Evolutionary conservation across 169 alveolate genomes (phyloP), one percentile per base, ranked within the genome.

Genomic region (Eimeria maxima): DNA sequence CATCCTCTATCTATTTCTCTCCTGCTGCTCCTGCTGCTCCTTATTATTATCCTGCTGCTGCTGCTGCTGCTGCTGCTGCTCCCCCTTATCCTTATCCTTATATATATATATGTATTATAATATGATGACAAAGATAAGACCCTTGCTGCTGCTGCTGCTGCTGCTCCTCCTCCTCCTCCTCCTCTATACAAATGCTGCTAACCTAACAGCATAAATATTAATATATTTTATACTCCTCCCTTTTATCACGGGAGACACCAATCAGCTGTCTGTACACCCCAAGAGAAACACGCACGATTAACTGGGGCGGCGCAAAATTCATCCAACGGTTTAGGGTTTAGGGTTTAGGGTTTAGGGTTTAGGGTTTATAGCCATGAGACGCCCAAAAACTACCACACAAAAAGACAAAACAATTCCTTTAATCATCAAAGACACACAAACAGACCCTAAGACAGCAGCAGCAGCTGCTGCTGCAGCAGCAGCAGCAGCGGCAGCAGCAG

Each of bases 41-140:
- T n/a, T 50, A 50, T 50, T 11, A 50, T 50, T 20, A 67, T 24
- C 53, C 86, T 33, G 86, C 50, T 74, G 53, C 50, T 24, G 53
- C 86, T 74, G 86, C 86, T 74, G 86, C 86, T 27, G 86, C 86
- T 24, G 78, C 27, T 67, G 78, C 78, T 27, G 78, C 78, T 67
- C 29, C 78, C 14, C 29, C 78, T 27, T n/a, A n/a, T n/a, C n/a
- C n/a, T n/a, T n/a, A n/a, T n/a, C n/a, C n/a, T n/a, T n/a, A n/a
- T n/a, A n/a, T n/a, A n/a, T n/a, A n/a, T n/a, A n/a, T n/a, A n/a
- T n/a, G n/a, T n/a, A n/a, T n/a, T n/a, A n/a, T n/a, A n/a, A n/a
- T n/a, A n/a, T n/a, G n/a, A n/a, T n/a, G n/a, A n/a, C n/a, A n/a
- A n/a, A n/a, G n/a, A n/a, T n/a, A n/a, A n/a, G n/a, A n/a, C n/a